A percentile compares a stretch with the other conserved stretches of the same genome.
These are phyloP conservation scores for Amorphotheca resinae DNA, from an alignment of 495 filamentous ascomycete species.

Conservation along the genomic window DNA sequence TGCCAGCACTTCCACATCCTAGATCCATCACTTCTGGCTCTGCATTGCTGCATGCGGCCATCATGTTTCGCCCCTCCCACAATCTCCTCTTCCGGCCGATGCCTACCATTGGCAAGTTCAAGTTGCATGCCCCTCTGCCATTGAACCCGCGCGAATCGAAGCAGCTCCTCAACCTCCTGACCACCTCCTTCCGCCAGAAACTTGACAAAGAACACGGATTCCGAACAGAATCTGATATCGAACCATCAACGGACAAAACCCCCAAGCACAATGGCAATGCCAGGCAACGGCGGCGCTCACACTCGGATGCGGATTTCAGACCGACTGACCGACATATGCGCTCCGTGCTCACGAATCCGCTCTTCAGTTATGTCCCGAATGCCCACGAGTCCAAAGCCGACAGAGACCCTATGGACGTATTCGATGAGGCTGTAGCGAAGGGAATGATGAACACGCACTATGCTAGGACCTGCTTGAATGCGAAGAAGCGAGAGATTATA, in stretches of 20 bases:
- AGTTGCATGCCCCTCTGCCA: conserved; percentile 51
- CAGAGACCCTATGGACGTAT: conserved; percentile 22
- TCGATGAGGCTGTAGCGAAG: conserved; percentile 22
- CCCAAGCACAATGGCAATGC: neutral
- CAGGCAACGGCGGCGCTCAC: conserved; percentile 10
- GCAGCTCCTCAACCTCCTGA: conserved; percentile 48
- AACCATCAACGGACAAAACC: neutral
- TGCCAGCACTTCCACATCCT: no score
- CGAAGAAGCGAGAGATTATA: conserved; percentile 13
- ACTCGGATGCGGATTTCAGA: conserved; percentile 1
- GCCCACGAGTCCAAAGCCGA: neutral
- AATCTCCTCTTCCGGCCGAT: conserved; percentile 8
- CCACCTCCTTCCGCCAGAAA: conserved; percentile 53
- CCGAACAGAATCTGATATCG: conserved; percentile 1
- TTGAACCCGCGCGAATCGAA: conserved; percentile 46
- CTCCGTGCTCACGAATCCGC: conserved; percentile 44
- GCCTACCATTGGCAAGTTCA: conserved; percentile 21
- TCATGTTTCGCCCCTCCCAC: conserved; percentile 19
- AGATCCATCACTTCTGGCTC: no score
- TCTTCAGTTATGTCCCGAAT: conserved; percentile 23
- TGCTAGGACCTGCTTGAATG: conserved; percentile 12
- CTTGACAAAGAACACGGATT: conserved; percentile 42
- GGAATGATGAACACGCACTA: conserved; percentile 17
- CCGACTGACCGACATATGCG: conserved; percentile 38
- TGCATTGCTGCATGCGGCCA: no score